Conservation (phyloP, 495 filamentous ascomycete genomes). For the Penicillium antarcticum region DNA sequence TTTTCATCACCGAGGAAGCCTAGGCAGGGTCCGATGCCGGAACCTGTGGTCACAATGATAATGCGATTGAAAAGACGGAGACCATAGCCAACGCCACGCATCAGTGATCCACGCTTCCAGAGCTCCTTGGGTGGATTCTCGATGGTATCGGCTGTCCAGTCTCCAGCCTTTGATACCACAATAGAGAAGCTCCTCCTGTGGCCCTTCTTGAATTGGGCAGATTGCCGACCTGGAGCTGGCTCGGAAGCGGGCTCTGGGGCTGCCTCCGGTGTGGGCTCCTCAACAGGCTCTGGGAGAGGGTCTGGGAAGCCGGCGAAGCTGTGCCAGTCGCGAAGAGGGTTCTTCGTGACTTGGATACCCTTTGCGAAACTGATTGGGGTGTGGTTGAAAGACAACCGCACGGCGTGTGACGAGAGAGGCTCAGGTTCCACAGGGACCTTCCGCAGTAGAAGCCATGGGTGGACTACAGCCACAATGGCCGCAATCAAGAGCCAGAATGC, state of each 20-base stretch:
- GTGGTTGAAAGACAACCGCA: constrained; percentile 65
- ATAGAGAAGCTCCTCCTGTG: constrained; percentile 18
- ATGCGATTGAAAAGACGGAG: constrained; percentile 59
- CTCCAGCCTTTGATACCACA: constrained; percentile 67
- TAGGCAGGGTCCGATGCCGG: constrained; percentile 61
- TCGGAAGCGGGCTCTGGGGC: too few relatives aligned
- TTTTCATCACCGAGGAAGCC: constrained; percentile 32
- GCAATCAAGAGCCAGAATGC: constrained; percentile 67
- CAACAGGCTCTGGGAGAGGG: not conserved
- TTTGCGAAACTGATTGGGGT: constrained; percentile 23
- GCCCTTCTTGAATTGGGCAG: not conserved
- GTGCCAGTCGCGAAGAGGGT: constrained; percentile 65
- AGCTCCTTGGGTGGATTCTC: constrained; percentile 42
- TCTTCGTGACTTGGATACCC: constrained; percentile 30
- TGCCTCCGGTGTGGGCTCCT: not conserved
- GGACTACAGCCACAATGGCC: constrained; percentile 56
- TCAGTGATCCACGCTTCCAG: constrained; percentile 38
- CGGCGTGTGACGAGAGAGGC: constrained; percentile 61
- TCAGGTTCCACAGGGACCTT: constrained; percentile 57
- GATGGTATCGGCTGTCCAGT: constrained; percentile 67
- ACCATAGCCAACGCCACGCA: constrained; percentile 62
- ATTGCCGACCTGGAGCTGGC: too few relatives aligned
- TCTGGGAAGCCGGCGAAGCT: constrained; percentile 67
- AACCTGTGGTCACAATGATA: constrained; percentile 69
- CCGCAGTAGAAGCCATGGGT: constrained; percentile 67